Evolutionary conservation across 1,284 basidiomycete genomes (phyloP), one percentile per base, ranked within the genome.

Genomic region (Rhodotorula sp.): DNA sequence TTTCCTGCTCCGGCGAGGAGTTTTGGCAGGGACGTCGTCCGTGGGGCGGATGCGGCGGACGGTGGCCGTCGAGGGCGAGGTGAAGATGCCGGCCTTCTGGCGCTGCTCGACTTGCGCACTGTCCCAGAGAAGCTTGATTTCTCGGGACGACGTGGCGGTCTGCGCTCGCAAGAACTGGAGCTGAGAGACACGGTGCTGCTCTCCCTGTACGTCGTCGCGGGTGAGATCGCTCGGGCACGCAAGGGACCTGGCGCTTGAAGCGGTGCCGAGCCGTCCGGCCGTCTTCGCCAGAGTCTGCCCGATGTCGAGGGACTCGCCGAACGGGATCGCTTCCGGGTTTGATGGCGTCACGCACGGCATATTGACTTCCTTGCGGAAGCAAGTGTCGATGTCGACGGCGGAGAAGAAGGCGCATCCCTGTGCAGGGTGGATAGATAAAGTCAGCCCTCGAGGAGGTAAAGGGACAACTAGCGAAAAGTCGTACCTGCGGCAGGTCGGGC

Each of bases 321-420:
- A 86, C 0, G 91, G 86, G 64, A 99, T 92, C 0, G 90, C 87
- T 26, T 80, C 81, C 5, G 92, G 91, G 76, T 99, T 93, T 16
- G 91, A 95, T 0, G 96, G 97, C 14, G 96, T 99, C 39, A 94
- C 87, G 78, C 96, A 99, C 0, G 91, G 85, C 89, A 99, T 93
- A 80, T 96, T 91, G 39, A 95, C 93, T 82, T 99, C 97, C 82
- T 99, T 99, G 46, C 96, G 87, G 62, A 98, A 85, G 3, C 97
- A 91, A 58, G 86, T 85, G 81, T 99, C 97, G 43, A 98, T 85
- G 79, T 99, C 97, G 54, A 99, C 95, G 0, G 92, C 92, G 1
- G 94, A 97, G 84, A 99, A 99, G 84, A 97, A 99, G 0, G 94
- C 93, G 20, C 82, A 83, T 59, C 80, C 76, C 79, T 80, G 62